Percentiles rank a stretch among this genome's conserved stretches.
Evolutionary conservation across 139 green algal genomes (phyloP).

Genomic region (Picochlorum sp.): DNA sequence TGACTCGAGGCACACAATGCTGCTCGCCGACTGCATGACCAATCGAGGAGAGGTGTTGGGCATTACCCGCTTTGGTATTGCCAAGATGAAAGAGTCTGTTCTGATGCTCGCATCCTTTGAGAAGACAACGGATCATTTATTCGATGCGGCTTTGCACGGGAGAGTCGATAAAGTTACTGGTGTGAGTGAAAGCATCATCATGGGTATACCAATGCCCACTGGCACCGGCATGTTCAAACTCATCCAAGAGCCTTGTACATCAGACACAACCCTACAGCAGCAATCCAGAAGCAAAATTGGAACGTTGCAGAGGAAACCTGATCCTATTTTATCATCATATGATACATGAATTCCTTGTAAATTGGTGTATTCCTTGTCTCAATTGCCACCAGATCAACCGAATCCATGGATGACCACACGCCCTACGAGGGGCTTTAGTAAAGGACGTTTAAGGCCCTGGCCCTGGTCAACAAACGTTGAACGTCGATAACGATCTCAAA

Average conservation of each 20-base stretch:
- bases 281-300: neutral
- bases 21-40: conserved; percentile 98
- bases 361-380: neutral
- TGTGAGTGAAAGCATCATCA: conserved; percentile 96
- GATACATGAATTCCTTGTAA: neutral
- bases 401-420: no score
- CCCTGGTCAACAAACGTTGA: no score
- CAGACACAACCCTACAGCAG: neutral
- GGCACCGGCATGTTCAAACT: conserved; percentile 90
- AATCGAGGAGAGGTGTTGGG: conserved; percentile 97
- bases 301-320: neutral
- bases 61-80: conserved; percentile 98
- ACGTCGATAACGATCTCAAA: no score
- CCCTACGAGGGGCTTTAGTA: no score
- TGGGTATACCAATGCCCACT: conserved; percentile 96
- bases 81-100: conserved; percentile 99
- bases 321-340: neutral
- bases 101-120: conserved; percentile 98
- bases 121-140: conserved; percentile 98
- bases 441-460: no score
- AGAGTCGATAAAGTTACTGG: conserved; percentile 42
- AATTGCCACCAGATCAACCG: no score
- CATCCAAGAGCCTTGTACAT: conserved; percentile 10
- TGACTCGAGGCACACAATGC: conserved; percentile 90
- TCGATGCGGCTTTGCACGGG: conserved; percentile 88